Percentiles rank a stretch among this genome's conserved stretches.
Evolutionary conservation across 768 basidiomycete species (phyloP).

Genomic region (Mycena vulgaris): DNA sequence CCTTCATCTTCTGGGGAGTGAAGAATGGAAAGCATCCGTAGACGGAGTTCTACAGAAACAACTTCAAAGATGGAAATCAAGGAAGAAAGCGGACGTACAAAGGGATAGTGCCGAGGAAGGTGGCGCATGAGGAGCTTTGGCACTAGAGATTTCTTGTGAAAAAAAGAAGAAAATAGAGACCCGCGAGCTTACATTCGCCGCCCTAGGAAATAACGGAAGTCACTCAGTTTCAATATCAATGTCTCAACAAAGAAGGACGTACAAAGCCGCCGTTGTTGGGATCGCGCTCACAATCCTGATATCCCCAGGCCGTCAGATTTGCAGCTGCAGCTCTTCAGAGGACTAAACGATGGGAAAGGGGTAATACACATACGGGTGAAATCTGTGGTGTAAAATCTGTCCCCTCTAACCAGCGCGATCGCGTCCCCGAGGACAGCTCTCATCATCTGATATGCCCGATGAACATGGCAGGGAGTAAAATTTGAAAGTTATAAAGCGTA

Average conservation of each 20-base stretch:
- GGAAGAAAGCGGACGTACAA: slow-evolving; percentile 38
- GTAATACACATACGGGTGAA: slow-evolving; percentile 62
- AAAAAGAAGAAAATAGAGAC: not conserved
- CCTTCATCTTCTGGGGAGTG: slow-evolving; percentile 63
- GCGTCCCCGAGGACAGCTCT: slow-evolving; percentile 69
- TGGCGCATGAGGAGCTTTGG: slow-evolving; percentile 62
- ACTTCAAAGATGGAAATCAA: no score
- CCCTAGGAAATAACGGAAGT: slow-evolving; percentile 41
- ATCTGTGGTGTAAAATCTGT: slow-evolving; percentile 66
- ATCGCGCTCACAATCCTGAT: slow-evolving; percentile 63
- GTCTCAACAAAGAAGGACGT: not conserved
- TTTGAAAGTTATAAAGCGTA: slow-evolving; percentile 20
- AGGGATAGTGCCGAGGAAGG: slow-evolving; percentile 59
- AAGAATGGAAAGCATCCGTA: slow-evolving; percentile 81
- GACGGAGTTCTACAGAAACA: slow-evolving; percentile 66
- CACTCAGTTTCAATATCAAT: not conserved
- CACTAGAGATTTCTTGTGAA: slow-evolving; percentile 43
- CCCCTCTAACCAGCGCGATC: slow-evolving; percentile 67
- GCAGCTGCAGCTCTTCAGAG: slow-evolving; percentile 46
- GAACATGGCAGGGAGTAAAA: no score
- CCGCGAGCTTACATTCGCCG: slow-evolving; percentile 47
- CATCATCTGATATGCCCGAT: slow-evolving; percentile 52
- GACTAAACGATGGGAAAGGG: not conserved
- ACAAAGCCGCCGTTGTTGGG: slow-evolving; percentile 55
- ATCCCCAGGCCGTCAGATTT: slow-evolving; percentile 68